Evolutionary conservation across 2,329 filamentous ascomycete genomes (phyloP), one percentile per base, ranked within the genome.

Genomic region (Sporothrix variecibatus): DNA sequence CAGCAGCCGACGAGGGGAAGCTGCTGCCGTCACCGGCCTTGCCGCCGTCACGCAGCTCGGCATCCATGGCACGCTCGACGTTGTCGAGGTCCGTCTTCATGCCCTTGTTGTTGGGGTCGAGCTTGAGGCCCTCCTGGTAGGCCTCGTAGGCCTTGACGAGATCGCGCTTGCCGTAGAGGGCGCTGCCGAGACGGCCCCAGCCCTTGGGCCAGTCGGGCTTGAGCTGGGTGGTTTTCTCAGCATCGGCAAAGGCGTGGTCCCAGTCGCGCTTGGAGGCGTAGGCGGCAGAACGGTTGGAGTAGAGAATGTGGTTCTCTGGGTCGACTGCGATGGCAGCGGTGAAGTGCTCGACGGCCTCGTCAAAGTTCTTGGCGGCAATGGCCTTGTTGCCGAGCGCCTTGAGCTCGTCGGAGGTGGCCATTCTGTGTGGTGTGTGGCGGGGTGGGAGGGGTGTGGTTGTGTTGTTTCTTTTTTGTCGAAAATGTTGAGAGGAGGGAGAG

Each of bases 171-270:
- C 96, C 96, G 82, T 97, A 96, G 46, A 95, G 87, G 73, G 96
- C 96, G 76, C 94, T 92, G 78, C 95, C 96, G 83, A 98, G 98
- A 75, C 96, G 91, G 75, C 93, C 92, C 92, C 94, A 98, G 78
- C 96, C 96, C 85, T 98, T 98, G 75, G 94, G 91, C 96, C 96
- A 99, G 86, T 98, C 96, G 15, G 95, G 93, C 87, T 99, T 98
- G 82, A 99, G 87, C 84, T 97, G 90, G 73, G 93, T 97, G 2
- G 94, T 96, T 88, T 98, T 98, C 81, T 92, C 92, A 74, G 96
- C 96, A 87, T 99, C 96, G 76, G 92, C 88, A 34, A 98, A 86
- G 26, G 96, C 96, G 78, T 92, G 89, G 77, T 93, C 86, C 87
- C 93, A 99, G 75, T 98, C 90, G 83, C 91, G 94, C 84, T 97